phyloP scores from a whole-genome alignment of 2,329 filamentous ascomycete species.

The Hypomyces rosellus region DNA sequence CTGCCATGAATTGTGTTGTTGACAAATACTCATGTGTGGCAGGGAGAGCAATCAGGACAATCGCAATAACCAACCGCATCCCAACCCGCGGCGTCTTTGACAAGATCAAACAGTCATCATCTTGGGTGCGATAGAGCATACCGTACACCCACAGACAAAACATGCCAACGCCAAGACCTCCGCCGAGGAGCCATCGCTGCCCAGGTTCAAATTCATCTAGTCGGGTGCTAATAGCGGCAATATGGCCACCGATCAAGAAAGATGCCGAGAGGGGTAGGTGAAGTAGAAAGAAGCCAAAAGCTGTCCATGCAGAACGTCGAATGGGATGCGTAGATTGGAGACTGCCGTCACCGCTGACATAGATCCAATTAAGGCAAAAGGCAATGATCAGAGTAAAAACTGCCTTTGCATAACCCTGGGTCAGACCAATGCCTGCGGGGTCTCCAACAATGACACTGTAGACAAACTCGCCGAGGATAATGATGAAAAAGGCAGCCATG shows the following conservation, averaged over 20 bases:
- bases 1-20: constrained; percentile 31
- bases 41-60: constrained; percentile 30
- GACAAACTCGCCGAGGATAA: constrained; percentile 45
- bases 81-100: constrained; percentile 28
- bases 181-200: constrained; percentile 42
- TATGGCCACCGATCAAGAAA: constrained; percentile 41
- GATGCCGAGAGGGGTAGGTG: constrained; percentile 40
- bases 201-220: constrained; percentile 34
- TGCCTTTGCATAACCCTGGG: constrained; percentile 35
- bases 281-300: constrained; percentile 38
- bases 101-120: constrained; percentile 28
- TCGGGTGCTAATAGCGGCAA: constrained; percentile 34
- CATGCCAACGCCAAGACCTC: constrained; percentile 38
- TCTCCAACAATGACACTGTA: constrained; percentile 42
- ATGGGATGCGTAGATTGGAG: constrained; percentile 37
- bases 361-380: constrained; percentile 45
- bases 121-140: constrained; percentile 34
- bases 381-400: constrained; percentile 44
- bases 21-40: constrained; percentile 26
- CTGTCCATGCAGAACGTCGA: constrained; percentile 37
- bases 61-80: constrained; percentile 26
- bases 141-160: constrained; percentile 38
- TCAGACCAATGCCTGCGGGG: constrained; percentile 39
- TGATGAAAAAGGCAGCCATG: constrained; percentile 45
- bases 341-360: constrained; percentile 42